Percentiles rank a stretch among this genome's conserved stretches.
Conservation (phyloP, 192 early-diverging fungal species). For the Coemansia sp. region DNA sequence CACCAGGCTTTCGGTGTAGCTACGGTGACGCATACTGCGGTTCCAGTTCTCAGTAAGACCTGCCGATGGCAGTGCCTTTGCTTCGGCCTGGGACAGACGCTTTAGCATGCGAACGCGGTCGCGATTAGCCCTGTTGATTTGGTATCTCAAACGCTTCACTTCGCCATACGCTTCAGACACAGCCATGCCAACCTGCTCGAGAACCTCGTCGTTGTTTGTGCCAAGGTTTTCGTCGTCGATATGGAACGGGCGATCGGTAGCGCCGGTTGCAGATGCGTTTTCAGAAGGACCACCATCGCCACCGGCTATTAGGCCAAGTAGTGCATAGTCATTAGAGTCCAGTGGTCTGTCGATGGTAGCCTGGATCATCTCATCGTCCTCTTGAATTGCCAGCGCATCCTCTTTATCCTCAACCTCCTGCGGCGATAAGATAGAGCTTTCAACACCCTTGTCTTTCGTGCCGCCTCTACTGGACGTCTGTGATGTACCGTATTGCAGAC, state of each 20-base stretch:
- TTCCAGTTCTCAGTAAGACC: conserved; percentile 38
- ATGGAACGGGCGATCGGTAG: background rate
- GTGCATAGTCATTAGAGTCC: conserved; percentile 7
- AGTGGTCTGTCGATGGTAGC: conserved; percentile 38
- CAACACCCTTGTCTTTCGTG: background rate
- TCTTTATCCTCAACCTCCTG: conserved; percentile 20
- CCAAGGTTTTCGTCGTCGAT: conserved; percentile 3
- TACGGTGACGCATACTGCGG: conserved; percentile 31
- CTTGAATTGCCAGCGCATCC: conserved; percentile 22
- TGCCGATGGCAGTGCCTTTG: conserved; percentile 38
- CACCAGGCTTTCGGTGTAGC: conserved; percentile 15
- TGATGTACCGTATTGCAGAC: conserved; percentile 5
- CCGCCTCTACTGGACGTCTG: conserved; percentile 1
- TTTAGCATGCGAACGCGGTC: conserved; percentile 35
- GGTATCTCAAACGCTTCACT: conserved; percentile 26
- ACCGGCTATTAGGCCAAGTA: conserved; percentile 7
- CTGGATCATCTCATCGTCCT: conserved; percentile 39
- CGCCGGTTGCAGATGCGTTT: background rate
- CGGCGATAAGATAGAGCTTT: conserved; percentile 4
- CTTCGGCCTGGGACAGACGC: conserved; percentile 35
- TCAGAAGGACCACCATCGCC: too few relatives aligned
- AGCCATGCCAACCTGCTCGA: conserved; percentile 30
- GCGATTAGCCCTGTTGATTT: conserved; percentile 15
- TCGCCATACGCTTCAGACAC: conserved; percentile 26
- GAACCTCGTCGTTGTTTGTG: conserved; percentile 18